phyloP scores from a whole-genome alignment of 495 filamentous ascomycete genomes.

The Penicillium silybi region DNA sequence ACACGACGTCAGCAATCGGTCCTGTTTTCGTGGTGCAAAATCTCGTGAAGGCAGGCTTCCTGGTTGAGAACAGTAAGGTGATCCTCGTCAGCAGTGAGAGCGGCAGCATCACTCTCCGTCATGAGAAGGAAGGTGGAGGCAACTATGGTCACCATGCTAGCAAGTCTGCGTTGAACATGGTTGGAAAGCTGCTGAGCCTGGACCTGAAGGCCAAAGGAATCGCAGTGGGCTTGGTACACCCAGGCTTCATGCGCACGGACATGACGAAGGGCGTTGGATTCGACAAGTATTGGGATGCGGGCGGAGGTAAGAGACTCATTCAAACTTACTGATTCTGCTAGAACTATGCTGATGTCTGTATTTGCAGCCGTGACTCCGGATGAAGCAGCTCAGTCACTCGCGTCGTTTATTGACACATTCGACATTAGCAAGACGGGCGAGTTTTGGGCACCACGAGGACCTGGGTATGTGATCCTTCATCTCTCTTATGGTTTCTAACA shows the following conservation, averaged over 20 bases:
- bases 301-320: slow-evolving; percentile 49
- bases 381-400: slow-evolving; percentile 60
- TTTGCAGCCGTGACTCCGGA: slow-evolving; percentile 60
- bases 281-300: slow-evolving; percentile 65
- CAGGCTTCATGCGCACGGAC: slow-evolving; percentile 72
- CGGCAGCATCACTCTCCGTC: slow-evolving; percentile 63
- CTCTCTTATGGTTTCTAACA: neutral
- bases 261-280: slow-evolving; percentile 69
- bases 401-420: slow-evolving; percentile 56
- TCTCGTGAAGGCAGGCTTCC: slow-evolving; percentile 50
- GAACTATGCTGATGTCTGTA: neutral
- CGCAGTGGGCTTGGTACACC: slow-evolving; percentile 64
- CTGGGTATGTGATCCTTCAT: slow-evolving; percentile 44
- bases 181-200: slow-evolving; percentile 63
- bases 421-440: slow-evolving; percentile 63
- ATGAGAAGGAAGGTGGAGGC: slow-evolving; percentile 64
- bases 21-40: slow-evolving; percentile 63
- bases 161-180: slow-evolving; percentile 73
- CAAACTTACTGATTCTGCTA: no score
- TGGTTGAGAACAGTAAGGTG: slow-evolving; percentile 54
- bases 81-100: slow-evolving; percentile 65
- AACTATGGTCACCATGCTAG: slow-evolving; percentile 71
- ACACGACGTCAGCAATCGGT: slow-evolving; percentile 62
- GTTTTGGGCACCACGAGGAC: slow-evolving; percentile 68
- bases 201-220: slow-evolving; percentile 62